Conservation (phyloP, 2,329 filamentous ascomycete genomes). For the Bipolaris sorokiniana region DNA sequence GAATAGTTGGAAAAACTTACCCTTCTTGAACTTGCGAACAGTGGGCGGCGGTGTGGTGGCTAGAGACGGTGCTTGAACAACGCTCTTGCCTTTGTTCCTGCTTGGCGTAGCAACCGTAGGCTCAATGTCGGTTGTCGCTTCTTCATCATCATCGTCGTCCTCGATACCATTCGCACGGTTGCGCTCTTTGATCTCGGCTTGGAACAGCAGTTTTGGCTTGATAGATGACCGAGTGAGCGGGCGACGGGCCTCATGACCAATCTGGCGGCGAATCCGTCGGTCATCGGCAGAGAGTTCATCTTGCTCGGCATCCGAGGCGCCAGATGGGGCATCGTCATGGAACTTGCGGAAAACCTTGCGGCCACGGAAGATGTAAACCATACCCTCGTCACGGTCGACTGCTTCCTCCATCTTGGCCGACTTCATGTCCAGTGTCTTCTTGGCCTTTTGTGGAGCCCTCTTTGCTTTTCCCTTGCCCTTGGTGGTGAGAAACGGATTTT, state of each 20-base stretch:
- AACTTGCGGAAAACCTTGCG: slow-evolving; percentile 79
- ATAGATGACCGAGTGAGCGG: slow-evolving; percentile 71
- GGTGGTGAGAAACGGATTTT: slow-evolving; percentile 74
- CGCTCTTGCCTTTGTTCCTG: slow-evolving; percentile 51
- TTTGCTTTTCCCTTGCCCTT: slow-evolving; percentile 55
- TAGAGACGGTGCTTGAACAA: slow-evolving; percentile 57
- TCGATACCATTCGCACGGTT: slow-evolving; percentile 48
- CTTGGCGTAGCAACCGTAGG: slow-evolving; percentile 39
- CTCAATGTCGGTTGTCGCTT: slow-evolving; percentile 62
- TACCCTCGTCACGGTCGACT: slow-evolving; percentile 70
- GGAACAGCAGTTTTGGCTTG: slow-evolving; percentile 75
- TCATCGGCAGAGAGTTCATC: slow-evolving; percentile 48
- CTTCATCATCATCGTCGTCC: slow-evolving; percentile 67
- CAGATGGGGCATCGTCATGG: slow-evolving; percentile 47
- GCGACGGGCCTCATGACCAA: slow-evolving; percentile 50
- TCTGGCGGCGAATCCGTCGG: slow-evolving; percentile 45
- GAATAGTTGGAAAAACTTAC: slow-evolving; percentile 42
- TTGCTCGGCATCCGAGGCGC: slow-evolving; percentile 44
- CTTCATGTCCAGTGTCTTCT: slow-evolving; percentile 60
- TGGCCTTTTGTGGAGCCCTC: slow-evolving; percentile 56
- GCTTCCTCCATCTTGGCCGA: slow-evolving; percentile 67
- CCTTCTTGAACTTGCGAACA: slow-evolving; percentile 66
- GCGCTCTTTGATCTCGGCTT: slow-evolving; percentile 56
- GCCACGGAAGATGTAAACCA: slow-evolving; percentile 79
- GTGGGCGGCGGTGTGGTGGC: slow-evolving; percentile 61